phyloP scores from a whole-genome alignment of 805 yeast genomes.

The Diddensiella santjacobensis region DNA sequence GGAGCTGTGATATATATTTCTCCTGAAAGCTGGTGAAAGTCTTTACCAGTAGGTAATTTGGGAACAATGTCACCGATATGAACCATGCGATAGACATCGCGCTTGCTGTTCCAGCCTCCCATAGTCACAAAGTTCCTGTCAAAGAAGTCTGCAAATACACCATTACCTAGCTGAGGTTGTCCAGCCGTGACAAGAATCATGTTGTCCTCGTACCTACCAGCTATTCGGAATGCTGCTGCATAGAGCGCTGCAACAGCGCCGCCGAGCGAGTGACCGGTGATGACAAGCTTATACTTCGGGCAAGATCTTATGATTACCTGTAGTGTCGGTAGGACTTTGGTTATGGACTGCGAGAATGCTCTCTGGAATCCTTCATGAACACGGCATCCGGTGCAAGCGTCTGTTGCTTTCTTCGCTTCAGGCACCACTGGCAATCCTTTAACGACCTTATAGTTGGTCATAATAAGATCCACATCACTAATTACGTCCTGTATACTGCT shows the following conservation, averaged over 20 bases:
- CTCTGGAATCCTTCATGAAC: slow-evolving; percentile 13
- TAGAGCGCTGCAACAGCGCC: slow-evolving; percentile 63
- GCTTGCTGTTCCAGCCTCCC: slow-evolving; percentile 8
- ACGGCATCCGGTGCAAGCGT: not conserved
- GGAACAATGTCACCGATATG: slow-evolving; percentile 16
- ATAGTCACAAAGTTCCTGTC: slow-evolving; percentile 31
- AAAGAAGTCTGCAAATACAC: slow-evolving; percentile 45
- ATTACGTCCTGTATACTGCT: slow-evolving; percentile 4
- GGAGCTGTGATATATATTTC: slow-evolving; percentile 10
- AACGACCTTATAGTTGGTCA: not conserved
- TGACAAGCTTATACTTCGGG: slow-evolving; percentile 47
- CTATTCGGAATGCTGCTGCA: slow-evolving; percentile 52
- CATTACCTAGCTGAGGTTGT: slow-evolving; percentile 60
- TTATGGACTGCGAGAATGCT: slow-evolving; percentile 5
- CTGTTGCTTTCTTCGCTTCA: not conserved
- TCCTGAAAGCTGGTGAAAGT: slow-evolving; percentile 12
- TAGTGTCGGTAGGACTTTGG: not conserved
- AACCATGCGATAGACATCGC: slow-evolving; percentile 18
- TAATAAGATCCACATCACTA: slow-evolving; percentile 10
- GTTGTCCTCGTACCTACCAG: slow-evolving; percentile 41
- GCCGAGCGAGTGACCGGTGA: slow-evolving; percentile 73
- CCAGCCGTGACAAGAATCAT: slow-evolving; percentile 59
- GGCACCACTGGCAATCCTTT: not conserved
- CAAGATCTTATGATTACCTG: slow-evolving; percentile 18
- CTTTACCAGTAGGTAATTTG: slow-evolving; percentile 13